Evolutionary conservation across 176 grass and related monocot species (phyloP).

Genomic region (Oryza australiensis): DNA sequence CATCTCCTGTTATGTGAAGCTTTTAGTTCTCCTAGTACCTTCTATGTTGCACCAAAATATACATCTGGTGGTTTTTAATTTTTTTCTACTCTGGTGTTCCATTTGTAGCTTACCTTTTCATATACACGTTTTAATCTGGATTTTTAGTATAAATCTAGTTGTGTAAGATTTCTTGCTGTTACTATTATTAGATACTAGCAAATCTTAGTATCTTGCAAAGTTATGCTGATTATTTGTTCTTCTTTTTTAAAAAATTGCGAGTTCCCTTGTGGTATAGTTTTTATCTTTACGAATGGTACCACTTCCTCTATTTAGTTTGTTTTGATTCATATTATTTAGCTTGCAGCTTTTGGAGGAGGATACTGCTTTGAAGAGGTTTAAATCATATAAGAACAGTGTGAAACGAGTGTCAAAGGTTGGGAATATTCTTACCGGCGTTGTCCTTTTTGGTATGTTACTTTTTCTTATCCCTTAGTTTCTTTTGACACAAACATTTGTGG

Average conservation of each 20-base stretch:
- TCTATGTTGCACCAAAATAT: background rate
- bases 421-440: slow-evolving; percentile 53
- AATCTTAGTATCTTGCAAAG: background rate
- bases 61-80: background rate
- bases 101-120: background rate
- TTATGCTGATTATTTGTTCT: background rate
- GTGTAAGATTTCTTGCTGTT: background rate
- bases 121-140: background rate
- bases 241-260: background rate
- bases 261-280: background rate
- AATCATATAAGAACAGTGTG: slow-evolving; percentile 67
- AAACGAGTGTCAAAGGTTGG: slow-evolving; percentile 68
- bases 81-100: background rate
- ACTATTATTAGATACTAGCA: background rate
- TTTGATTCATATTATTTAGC: slow-evolving; percentile 15
- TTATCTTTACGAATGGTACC: background rate
- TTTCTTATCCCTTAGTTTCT: slow-evolving; percentile 8
- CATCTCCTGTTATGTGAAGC: background rate
- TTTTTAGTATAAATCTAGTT: background rate
- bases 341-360: slow-evolving; percentile 79
- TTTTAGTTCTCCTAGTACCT: background rate
- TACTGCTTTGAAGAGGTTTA: slow-evolving; percentile 72
- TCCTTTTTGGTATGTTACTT: slow-evolving; percentile 53
- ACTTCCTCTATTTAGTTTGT: background rate
- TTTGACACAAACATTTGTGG: background rate